Base-by-base conservation (phyloP, 164 flowering plant species). In the Aristolochia contorta region DNA sequence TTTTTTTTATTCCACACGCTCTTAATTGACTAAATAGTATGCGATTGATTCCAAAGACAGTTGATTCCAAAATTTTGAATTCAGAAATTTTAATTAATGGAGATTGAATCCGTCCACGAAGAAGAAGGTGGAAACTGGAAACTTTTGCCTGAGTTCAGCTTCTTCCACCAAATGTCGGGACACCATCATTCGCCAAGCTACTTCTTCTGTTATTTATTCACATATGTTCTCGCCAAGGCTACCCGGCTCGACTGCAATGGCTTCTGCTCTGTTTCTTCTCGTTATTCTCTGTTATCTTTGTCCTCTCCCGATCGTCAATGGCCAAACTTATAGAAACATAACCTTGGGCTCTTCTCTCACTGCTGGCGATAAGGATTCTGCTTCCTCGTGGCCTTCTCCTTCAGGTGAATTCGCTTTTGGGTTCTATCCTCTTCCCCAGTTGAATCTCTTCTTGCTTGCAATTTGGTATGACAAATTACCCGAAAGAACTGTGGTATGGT, bases 401-500 rank as follows among this genome's bases (percentile, higher is more conserved):
- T 73, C 79, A 0, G 76, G 77, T 0, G 79, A 79, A 0, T 79
- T 79, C 55, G 78, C 79, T 22, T 77, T 77, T 16, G 83, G 83
- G 6, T 78, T 78, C 66, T 62, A 30, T 4, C 47, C 53, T 16
- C 14, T 68, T 2, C 71, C 47, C 16, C 20, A 12, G 10, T 37
- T 32, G 2, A 59, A 58, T 10, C 52, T 54, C 24, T 75, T 66
- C 66, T 47, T 75, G 14, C 66, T 79, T 0, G 74, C 80, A 24
- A 71, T 71, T 25, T 77, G 80, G 76, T 77, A 74, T 59, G 43
- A 77, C 49, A 68, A 71, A 52, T 58, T 76, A 20, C 71, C 73
- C 3, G 71, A 68, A 5, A 71, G 53, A 54, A 77, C 78, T 16
- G 59, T 77, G 12, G 66, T 79, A 30, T 79, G 83, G 83, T 68